These are phyloP conservation scores for Goniomonas avonlea DNA, from an alignment of 78 protist genomes.

Conservation along the genomic window DNA sequence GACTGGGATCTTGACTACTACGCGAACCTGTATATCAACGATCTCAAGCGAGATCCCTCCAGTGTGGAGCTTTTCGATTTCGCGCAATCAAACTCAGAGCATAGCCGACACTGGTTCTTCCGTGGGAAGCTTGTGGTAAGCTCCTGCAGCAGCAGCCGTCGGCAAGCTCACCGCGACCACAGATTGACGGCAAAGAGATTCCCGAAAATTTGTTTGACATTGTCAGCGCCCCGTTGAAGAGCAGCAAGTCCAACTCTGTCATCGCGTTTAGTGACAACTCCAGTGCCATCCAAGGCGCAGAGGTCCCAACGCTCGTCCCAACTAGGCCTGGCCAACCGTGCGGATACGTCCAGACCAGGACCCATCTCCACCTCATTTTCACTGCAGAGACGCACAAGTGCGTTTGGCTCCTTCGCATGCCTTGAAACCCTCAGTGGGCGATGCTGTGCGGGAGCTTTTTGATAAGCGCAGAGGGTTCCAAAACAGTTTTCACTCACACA, in stretches of 20 bases:
- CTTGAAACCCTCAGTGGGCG: no score
- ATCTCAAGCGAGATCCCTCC: slow-evolving; percentile 66
- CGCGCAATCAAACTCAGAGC: slow-evolving; percentile 63
- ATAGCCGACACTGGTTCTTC: slow-evolving; percentile 52
- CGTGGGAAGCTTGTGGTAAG: slow-evolving; percentile 13
- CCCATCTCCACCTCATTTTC: slow-evolving; percentile 49
- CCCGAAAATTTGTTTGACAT: slow-evolving; percentile 14
- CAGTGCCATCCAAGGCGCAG: slow-evolving; percentile 48
- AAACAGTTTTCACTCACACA: no score
- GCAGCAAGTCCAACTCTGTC: slow-evolving; percentile 6
- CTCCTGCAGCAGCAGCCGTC: no score
- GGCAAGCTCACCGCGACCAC: not conserved
- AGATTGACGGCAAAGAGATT: not conserved
- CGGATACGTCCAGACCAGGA: not conserved
- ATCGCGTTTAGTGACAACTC: slow-evolving; percentile 86
- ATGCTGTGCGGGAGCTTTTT: no score
- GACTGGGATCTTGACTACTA: slow-evolving; percentile 68
- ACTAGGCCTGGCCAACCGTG: not conserved
- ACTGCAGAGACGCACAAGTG: slow-evolving; percentile 95
- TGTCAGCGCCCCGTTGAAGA: slow-evolving; percentile 53
- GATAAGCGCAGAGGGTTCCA: no score
- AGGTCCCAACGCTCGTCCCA: slow-evolving; percentile 6
- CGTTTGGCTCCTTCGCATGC: slow-evolving; percentile 20
- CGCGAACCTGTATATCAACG: slow-evolving; percentile 44
- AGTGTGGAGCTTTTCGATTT: slow-evolving; percentile 80